Percentiles rank a stretch among this genome's conserved stretches.
phyloP scores from a whole-genome alignment of 768 basidiomycete species.

The Podaxis sp. region DNA sequence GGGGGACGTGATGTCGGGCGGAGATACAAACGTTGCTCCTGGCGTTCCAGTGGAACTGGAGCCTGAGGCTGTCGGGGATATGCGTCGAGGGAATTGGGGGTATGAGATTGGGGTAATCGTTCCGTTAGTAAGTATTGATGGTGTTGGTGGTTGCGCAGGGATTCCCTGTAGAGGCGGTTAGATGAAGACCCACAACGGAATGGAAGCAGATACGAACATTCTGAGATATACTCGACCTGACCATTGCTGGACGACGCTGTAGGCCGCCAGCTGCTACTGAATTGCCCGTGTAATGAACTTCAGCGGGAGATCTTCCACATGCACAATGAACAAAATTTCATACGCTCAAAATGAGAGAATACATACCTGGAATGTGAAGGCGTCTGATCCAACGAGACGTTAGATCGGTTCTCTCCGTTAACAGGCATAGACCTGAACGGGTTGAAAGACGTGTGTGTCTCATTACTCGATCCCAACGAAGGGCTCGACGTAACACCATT shows the following conservation, averaged over 20 bases:
- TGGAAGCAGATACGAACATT: conserved; percentile 38
- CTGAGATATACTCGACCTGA: conserved; percentile 37
- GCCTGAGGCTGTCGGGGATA: conserved; percentile 28
- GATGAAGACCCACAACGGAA: conserved; percentile 34
- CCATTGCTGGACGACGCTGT: conserved; percentile 40
- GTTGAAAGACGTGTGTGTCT: background rate
- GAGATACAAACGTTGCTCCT: conserved; percentile 30
- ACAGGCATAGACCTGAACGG: conserved; percentile 20
- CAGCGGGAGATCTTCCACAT: conserved; percentile 39
- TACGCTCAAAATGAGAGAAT: background rate
- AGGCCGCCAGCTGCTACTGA: conserved; percentile 23
- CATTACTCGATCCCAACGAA: background rate
- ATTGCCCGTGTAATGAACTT: conserved; percentile 28
- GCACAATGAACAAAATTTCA: background rate
- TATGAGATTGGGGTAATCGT: conserved; percentile 42
- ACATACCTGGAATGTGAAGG: conserved; percentile 44
- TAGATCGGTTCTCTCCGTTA: conserved; percentile 27
- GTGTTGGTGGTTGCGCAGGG: conserved; percentile 24
- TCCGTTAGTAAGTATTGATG: conserved; percentile 38
- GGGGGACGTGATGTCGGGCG: conserved; percentile 58
- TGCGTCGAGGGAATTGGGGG: conserved; percentile 32
- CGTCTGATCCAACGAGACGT: conserved; percentile 41
- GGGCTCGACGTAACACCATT: conserved; percentile 14
- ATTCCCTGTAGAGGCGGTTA: conserved; percentile 18
- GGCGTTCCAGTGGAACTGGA: conserved; percentile 12